Evolutionary conservation across 1,139 yeast genomes (phyloP).

Genomic region (Scheffersomyces insectosa): DNA sequence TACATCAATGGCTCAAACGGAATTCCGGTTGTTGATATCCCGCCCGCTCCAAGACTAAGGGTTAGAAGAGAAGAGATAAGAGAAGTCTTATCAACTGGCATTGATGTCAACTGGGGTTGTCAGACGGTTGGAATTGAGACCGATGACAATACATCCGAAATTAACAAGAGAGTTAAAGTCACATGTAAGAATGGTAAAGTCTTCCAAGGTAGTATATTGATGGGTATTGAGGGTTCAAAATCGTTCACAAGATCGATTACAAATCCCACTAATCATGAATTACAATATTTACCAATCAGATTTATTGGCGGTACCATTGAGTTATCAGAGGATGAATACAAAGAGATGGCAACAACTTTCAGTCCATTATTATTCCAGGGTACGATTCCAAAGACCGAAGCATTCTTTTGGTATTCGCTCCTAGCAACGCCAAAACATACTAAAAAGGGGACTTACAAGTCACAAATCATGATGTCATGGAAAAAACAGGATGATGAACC

Average conservation of each 20-base stretch:
- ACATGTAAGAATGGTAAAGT: slow-evolving; percentile 18
- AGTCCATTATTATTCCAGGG: slow-evolving; percentile 30
- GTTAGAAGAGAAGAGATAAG: slow-evolving; percentile 28
- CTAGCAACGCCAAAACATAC: slow-evolving; percentile 23
- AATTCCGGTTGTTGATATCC: slow-evolving; percentile 22
- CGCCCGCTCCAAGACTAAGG: slow-evolving; percentile 26
- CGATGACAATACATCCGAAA: slow-evolving; percentile 2
- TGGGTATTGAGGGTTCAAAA: slow-evolving; percentile 27
- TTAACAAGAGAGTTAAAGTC: slow-evolving; percentile 12
- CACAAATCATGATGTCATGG: slow-evolving; percentile 23
- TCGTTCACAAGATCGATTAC: slow-evolving; percentile 20
- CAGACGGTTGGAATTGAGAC: slow-evolving; percentile 12
- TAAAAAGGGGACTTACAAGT: slow-evolving; percentile 13
- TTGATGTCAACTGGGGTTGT: slow-evolving; percentile 26
- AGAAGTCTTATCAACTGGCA: slow-evolving; percentile 17
- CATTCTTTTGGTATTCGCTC: slow-evolving; percentile 29
- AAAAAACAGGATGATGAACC: slow-evolving; percentile 14
- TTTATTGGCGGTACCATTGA: slow-evolving; percentile 26
- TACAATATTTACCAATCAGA: slow-evolving; percentile 23
- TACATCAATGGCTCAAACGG: slow-evolving; percentile 27
- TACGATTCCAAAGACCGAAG: slow-evolving; percentile 21
- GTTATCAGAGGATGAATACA: slow-evolving; percentile 18
- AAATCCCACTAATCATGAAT: slow-evolving; percentile 16
- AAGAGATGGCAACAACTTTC: slow-evolving; percentile 15
- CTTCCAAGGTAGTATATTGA: slow-evolving; percentile 19